phyloP scores from a whole-genome alignment of 2,329 filamentous ascomycete species.

The Colletotrichum orchidophilum region DNA sequence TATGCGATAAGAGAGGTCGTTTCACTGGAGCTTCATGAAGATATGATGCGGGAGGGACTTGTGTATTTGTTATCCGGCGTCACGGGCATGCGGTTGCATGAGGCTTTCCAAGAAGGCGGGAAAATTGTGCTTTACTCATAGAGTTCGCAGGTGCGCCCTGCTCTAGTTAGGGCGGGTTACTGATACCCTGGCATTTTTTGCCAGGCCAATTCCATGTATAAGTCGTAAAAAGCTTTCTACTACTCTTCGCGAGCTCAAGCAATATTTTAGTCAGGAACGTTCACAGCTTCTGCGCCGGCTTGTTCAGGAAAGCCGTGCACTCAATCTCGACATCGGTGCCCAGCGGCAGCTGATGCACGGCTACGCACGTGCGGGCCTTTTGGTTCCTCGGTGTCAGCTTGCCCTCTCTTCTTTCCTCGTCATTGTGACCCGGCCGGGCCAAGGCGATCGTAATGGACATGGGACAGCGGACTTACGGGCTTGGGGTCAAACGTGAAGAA shows the following conservation, averaged over 20 bases:
- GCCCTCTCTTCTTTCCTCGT: slow-evolving; percentile 58
- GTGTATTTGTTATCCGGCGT: slow-evolving; percentile 22
- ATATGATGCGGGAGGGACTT: slow-evolving; percentile 19
- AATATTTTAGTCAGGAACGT: not conserved
- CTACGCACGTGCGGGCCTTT: slow-evolving; percentile 72
- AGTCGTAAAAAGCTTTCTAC: not conserved
- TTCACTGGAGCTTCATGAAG: slow-evolving; percentile 17
- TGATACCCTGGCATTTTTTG: not conserved
- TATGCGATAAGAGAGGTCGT: not conserved
- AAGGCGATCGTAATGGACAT: not conserved
- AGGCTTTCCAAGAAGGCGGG: not conserved
- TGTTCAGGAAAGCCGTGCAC: slow-evolving; percentile 56
- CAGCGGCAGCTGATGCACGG: slow-evolving; percentile 77
- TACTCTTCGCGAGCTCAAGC: not conserved
- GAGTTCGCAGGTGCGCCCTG: not conserved
- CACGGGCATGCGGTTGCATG: not conserved
- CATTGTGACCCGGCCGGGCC: no score
- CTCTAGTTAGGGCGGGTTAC: not conserved
- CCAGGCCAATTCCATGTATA: not conserved
- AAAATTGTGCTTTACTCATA: slow-evolving; percentile 8
- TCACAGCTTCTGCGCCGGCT: slow-evolving; percentile 28
- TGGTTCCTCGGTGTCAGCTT: slow-evolving; percentile 43
- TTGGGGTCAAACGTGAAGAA: slow-evolving; percentile 56
- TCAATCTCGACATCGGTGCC: slow-evolving; percentile 80
- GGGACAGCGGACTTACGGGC: slow-evolving; percentile 49